Base-by-base conservation (phyloP, 441 rosid species). In the Eruca vesicaria region DNA sequence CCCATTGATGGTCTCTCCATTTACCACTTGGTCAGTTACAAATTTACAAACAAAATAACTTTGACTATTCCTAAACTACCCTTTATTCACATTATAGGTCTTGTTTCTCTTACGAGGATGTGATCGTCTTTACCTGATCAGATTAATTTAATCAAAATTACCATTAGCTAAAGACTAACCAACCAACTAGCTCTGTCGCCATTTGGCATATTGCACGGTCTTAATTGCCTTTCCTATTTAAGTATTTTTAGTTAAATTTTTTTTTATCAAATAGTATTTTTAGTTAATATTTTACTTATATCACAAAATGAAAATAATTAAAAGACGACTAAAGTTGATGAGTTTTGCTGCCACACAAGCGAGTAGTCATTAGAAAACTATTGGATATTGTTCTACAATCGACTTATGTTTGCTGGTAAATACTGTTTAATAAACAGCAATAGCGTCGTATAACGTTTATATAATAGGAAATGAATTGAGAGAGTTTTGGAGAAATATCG, bases 11-110 rank as follows among this genome's bases (percentile, higher is more conserved):
- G 12, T 70, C 68, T 28, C 45, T 59, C 72, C 67, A 28, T 71
- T 72, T 18, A 72, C 69, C 41, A 66, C 69, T 52, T 60, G 21
- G 15, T 65, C 69, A 15, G 81, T 78, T 78, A 72, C 77, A 72
- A 14, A 33, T 20, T 32, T 35, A 67, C 43, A 67, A 35, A 2
- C 16, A 0, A 21, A 66, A 33, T 8, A 50, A 20, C 11, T 38
- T 48, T 1, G 0, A 0, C 5, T 56, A 36, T 35, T 58, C 29
- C 64, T 7, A 14, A 59, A 60, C 20, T 71, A 66, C 21, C 80
- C 59, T 53, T 36, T 9, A 6, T 14, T 58, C 57, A 65, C 61
- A 58, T 16, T 33, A 7, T 61, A 26, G 20, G 43, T 32, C 33
- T 23, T 15, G n/a, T 1, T 15, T 7, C 0, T 20, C 15, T 18